These are phyloP conservation scores for Penicillium ochrochloron DNA, from an alignment of 495 filamentous ascomycete species.

Conservation along the genomic window DNA sequence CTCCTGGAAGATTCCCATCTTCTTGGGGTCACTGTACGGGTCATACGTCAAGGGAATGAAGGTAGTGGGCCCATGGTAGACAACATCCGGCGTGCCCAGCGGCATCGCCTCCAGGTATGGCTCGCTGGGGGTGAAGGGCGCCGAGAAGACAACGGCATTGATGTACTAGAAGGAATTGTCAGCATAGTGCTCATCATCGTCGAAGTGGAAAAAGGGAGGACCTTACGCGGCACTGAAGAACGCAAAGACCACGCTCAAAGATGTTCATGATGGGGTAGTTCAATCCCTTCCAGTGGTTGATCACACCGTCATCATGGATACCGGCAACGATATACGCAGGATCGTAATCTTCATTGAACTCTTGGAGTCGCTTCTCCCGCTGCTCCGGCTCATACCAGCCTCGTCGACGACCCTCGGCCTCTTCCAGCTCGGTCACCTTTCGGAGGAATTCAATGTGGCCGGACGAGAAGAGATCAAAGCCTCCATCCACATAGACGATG, in stretches of 20 bases:
- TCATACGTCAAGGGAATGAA: constrained; percentile 89
- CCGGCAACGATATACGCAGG: constrained; percentile 88
- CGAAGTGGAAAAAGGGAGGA: neutral
- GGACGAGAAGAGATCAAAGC: constrained; percentile 95
- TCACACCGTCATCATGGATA: constrained; percentile 90
- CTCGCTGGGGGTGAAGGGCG: constrained; percentile 80
- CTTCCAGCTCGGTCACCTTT: constrained; percentile 71
- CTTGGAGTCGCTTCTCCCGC: constrained; percentile 61
- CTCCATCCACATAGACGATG: constrained; percentile 93
- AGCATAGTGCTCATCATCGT: constrained; percentile 20
- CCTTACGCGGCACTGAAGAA: constrained; percentile 87
- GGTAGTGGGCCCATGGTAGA: constrained; percentile 93
- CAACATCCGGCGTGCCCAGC: constrained; percentile 72
- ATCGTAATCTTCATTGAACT: constrained; percentile 69
- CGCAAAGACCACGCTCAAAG: constrained; percentile 92
- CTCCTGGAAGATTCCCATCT: constrained; percentile 78
- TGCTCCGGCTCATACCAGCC: constrained; percentile 76
- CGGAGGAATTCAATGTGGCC: constrained; percentile 95
- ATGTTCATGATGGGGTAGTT: constrained; percentile 99
- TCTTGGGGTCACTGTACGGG: constrained; percentile 78
- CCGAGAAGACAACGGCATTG: constrained; percentile 82
- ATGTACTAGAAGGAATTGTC: constrained; percentile 65
- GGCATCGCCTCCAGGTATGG: constrained; percentile 77
- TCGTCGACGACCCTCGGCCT: constrained; percentile 61
- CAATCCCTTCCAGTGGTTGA: constrained; percentile 93